Evolutionary conservation across 164 flowering plant genomes (phyloP).

Genomic region (grape (Vitis vinifera)): ASM3070453v1 NC_081814.1:11375001-11375500

Average conservation of each 20-base stretch:
- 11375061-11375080: slow-evolving; percentile 89
- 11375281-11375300: slow-evolving; percentile 4
- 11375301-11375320: slow-evolving; percentile 5
- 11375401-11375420: slow-evolving; percentile 87
- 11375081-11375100: slow-evolving; percentile 97
- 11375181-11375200: background rate
- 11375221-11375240: background rate
- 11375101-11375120: slow-evolving; percentile 96
- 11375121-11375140: slow-evolving; percentile 94
- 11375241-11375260: background rate
- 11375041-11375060: slow-evolving; percentile 94
- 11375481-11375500: background rate
- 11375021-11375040: slow-evolving; percentile 97
- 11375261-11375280: background rate
- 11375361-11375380: slow-evolving; percentile 75
- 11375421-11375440: slow-evolving; percentile 80
- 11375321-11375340: slow-evolving; percentile 81
- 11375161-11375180: background rate
- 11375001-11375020: slow-evolving; percentile 91
- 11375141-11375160: slow-evolving; percentile 97
- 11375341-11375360: slow-evolving; percentile 95
- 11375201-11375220: background rate
- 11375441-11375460: slow-evolving; percentile 86
- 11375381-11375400: slow-evolving; percentile 86
- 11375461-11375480: slow-evolving; percentile 2